Percentiles rank a stretch among this genome's conserved stretches.
phyloP scores from a whole-genome alignment of 1,284 basidiomycete species.

The Papiliotrema flavescens region DNA sequence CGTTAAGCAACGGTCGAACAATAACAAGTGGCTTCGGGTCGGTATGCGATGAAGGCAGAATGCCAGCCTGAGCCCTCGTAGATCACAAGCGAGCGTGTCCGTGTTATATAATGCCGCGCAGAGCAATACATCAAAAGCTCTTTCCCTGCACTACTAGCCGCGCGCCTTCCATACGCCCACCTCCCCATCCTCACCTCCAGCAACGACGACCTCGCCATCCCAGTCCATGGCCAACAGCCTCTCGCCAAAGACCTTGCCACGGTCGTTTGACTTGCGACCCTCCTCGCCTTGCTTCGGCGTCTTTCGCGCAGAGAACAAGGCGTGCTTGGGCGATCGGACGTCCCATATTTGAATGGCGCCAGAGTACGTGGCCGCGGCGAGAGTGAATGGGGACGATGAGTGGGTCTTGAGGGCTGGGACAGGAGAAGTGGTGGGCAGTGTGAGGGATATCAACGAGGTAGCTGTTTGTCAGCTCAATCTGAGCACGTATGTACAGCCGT shows the following conservation, averaged over 20 bases:
- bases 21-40: no score
- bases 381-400: constrained; percentile 61
- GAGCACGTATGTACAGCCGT: background rate
- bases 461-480: constrained; percentile 19
- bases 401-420: constrained; percentile 66
- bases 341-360: constrained; percentile 84
- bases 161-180: constrained; percentile 69
- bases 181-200: constrained; percentile 76
- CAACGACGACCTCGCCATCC: constrained; percentile 65
- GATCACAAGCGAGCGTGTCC: no score
- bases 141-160: background rate
- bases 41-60: no score
- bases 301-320: constrained; percentile 54
- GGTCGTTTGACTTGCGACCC: constrained; percentile 40
- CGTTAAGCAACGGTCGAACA: no score
- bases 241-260: constrained; percentile 57
- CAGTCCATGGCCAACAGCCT: constrained; percentile 66
- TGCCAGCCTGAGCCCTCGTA: no score
- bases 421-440: constrained; percentile 61
- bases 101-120: no score
- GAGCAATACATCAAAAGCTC: no score
- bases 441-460: constrained; percentile 52
- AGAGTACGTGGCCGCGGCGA: constrained; percentile 78
- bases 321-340: constrained; percentile 60
- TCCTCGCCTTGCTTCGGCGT: constrained; percentile 18